These are phyloP conservation scores for Prunus campanulata DNA, from an alignment of 306 rosid genomes.

Conservation along the genomic window DNA sequence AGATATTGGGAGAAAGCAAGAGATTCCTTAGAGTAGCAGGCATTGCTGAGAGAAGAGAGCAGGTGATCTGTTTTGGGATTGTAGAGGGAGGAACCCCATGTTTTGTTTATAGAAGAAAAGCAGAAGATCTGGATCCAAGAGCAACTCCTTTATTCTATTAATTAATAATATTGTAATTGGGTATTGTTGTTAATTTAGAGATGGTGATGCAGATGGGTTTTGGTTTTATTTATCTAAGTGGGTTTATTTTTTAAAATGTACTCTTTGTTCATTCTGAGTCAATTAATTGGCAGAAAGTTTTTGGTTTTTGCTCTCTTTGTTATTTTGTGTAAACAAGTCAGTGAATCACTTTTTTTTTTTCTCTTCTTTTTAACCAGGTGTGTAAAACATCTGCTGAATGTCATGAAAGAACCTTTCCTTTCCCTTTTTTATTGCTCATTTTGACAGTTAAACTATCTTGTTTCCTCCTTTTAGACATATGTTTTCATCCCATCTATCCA, in stretches of 20 bases:
- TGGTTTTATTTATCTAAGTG: constrained; percentile 21
- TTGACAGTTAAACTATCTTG: constrained; percentile 30
- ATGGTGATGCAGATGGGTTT: constrained; percentile 23
- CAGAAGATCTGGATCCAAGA: constrained; percentile 52
- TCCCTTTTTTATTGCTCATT: constrained; percentile 28
- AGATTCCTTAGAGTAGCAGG: constrained; percentile 68
- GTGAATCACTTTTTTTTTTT: too few species aligned
- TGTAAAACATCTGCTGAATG: constrained; percentile 25
- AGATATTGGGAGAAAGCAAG: constrained; percentile 41
- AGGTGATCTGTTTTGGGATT: constrained; percentile 77
- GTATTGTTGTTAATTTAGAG: constrained; percentile 44
- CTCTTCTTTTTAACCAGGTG: constrained; percentile 16
- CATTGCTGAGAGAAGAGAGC: constrained; percentile 65
- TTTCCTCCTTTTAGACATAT: constrained; percentile 22
- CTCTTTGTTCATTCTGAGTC: constrained; percentile 23
- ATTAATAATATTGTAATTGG: constrained; percentile 22
- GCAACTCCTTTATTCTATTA: constrained; percentile 36
- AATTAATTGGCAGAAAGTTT: constrained; percentile 32
- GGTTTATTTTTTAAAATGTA: not conserved
- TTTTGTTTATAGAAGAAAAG: constrained; percentile 81
- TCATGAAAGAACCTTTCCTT: constrained; percentile 29
- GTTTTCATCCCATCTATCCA: constrained; percentile 1
- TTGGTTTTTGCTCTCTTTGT: constrained; percentile 33
- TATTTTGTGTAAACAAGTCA: constrained; percentile 25
- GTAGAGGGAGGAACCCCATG: constrained; percentile 91